Evolutionary conservation across 345 rosid species (phyloP).

Genomic region (Punica granatum): DNA sequence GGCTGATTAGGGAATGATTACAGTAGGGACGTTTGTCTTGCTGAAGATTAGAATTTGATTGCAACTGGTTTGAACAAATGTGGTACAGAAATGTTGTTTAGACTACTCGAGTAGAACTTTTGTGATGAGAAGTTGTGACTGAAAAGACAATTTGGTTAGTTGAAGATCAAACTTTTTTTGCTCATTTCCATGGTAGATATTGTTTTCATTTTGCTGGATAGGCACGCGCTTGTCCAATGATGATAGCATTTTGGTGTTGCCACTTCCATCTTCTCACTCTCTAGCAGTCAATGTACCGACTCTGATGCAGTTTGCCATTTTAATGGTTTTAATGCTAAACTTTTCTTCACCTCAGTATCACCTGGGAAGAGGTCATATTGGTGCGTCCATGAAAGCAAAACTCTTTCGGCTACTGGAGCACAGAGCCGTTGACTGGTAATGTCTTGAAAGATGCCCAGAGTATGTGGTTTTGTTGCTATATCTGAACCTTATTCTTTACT

Average conservation of each 20-base stretch:
- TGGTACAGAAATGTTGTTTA: no score
- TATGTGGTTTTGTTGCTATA: slow-evolving; percentile 1
- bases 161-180: neutral
- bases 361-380: slow-evolving; percentile 84
- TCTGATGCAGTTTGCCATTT: neutral
- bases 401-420: slow-evolving; percentile 67
- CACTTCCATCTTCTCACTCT: neutral
- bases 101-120: neutral
- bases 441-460: slow-evolving; percentile 3
- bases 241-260: neutral
- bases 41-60: neutral
- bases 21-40: neutral
- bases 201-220: neutral
- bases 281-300: neutral
- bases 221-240: neutral
- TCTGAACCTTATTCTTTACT: neutral
- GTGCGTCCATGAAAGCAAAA: slow-evolving; percentile 60
- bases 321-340: slow-evolving; percentile 6
- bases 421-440: slow-evolving; percentile 80
- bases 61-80: neutral
- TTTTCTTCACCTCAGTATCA: slow-evolving; percentile 48
- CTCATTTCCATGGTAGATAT: neutral
- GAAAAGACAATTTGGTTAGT: neutral
- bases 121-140: neutral
- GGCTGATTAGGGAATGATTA: neutral